phyloP scores from a whole-genome alignment of 208 protist species.

The Acanthamoeba castellanii region DNA sequence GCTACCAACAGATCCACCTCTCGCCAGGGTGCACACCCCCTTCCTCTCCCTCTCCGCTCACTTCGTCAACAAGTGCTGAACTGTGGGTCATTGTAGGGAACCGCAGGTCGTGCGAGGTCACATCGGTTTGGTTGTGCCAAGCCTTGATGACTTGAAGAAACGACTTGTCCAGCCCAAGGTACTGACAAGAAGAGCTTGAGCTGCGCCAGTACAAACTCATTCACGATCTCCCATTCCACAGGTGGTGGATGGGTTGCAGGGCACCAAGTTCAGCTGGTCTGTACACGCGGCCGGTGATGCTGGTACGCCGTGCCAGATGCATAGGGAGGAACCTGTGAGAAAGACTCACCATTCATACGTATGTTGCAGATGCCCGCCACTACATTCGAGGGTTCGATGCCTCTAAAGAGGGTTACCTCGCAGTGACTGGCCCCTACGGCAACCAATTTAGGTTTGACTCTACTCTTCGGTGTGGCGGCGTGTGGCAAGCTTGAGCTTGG shows the following conservation, averaged over 20 bases:
- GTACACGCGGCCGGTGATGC: not conserved
- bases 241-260: not conserved
- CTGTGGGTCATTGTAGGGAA: not conserved
- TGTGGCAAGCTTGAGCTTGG: not conserved
- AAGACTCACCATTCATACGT: not conserved
- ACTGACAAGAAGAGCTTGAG: not conserved
- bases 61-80: not conserved
- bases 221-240: not conserved
- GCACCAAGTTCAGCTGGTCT: constrained; percentile 30
- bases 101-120: constrained; percentile 41
- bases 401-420: constrained; percentile 21
- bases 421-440: constrained; percentile 40
- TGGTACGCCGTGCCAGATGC: not conserved
- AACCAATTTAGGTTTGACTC: not conserved
- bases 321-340: too few relatives aligned
- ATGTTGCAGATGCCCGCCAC: not conserved
- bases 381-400: constrained; percentile 30
- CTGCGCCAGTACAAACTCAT: not conserved
- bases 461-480: not conserved
- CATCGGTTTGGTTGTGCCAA: constrained; percentile 37
- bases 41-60: not conserved
- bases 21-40: not conserved
- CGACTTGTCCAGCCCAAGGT: not conserved
- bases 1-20: constrained; percentile 59
- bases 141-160: not conserved